These are phyloP conservation scores for Collybia nuda DNA, from an alignment of 768 basidiomycete genomes.

Conservation along the genomic window DNA sequence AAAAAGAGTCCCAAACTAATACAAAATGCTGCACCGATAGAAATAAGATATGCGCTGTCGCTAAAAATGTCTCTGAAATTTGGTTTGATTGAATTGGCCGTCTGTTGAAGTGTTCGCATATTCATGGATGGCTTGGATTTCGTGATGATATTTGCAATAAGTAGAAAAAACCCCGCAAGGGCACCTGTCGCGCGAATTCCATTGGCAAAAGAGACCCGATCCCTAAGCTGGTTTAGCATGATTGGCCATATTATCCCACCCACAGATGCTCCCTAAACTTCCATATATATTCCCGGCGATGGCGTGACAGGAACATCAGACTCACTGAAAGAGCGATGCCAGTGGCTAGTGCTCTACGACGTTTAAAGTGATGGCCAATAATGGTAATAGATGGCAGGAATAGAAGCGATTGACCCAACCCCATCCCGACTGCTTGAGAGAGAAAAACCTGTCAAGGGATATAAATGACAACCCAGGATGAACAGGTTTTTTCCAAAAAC, in stretches of 20 bases:
- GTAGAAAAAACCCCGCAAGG: slow-evolving; percentile 26
- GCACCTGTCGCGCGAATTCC: slow-evolving; percentile 34
- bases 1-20: slow-evolving; percentile 51
- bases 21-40: slow-evolving; percentile 12
- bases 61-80: slow-evolving; percentile 28
- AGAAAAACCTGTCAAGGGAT: slow-evolving; percentile 40
- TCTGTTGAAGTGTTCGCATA: not conserved
- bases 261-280: slow-evolving; percentile 37
- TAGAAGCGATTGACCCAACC: slow-evolving; percentile 44
- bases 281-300: too few relatives aligned
- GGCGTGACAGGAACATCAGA: not conserved
- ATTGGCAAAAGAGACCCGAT: slow-evolving; percentile 29
- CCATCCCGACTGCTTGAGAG: slow-evolving; percentile 59
- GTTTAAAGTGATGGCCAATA: slow-evolving; percentile 45
- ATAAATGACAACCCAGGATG: slow-evolving; percentile 8
- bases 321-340: slow-evolving; percentile 45
- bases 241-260: slow-evolving; percentile 57
- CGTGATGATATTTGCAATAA: slow-evolving; percentile 32
- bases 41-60: slow-evolving; percentile 36
- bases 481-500: slow-evolving; percentile 18
- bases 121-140: slow-evolving; percentile 19
- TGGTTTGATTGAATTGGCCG: slow-evolving; percentile 12
- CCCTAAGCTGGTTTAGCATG: slow-evolving; percentile 36
- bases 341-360: slow-evolving; percentile 34
- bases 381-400: slow-evolving; percentile 51